phyloP scores from a whole-genome alignment of 345 rosid genomes.

The Raphanus sativus region DNA sequence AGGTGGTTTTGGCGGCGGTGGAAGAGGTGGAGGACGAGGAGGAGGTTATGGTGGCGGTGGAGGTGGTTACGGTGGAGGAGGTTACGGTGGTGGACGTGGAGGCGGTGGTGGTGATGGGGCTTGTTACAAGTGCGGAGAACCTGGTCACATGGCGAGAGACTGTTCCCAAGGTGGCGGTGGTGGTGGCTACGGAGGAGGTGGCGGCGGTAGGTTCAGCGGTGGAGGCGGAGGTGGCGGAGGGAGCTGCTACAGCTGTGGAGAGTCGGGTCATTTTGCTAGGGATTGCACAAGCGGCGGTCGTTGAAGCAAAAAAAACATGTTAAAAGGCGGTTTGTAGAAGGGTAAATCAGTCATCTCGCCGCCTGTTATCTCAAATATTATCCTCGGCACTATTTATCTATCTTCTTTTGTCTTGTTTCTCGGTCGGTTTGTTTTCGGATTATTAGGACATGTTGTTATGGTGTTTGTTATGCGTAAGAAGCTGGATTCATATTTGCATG shows the following conservation, averaged over 20 bases:
- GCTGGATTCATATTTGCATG: slow-evolving; percentile 18
- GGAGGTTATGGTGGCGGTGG: slow-evolving; percentile 12
- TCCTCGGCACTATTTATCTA: not conserved
- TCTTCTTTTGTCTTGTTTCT: not conserved
- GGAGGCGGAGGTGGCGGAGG: slow-evolving; percentile 44
- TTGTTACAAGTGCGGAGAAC: slow-evolving; percentile 37
- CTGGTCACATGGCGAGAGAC: slow-evolving; percentile 38
- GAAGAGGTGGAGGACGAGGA: slow-evolving; percentile 35
- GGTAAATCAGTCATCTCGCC: slow-evolving; percentile 15
- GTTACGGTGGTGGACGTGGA: slow-evolving; percentile 44
- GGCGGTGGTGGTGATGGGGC: slow-evolving; percentile 44
- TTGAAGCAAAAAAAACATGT: not conserved
- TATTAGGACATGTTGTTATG: slow-evolving; percentile 18
- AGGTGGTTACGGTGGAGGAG: slow-evolving; percentile 31
- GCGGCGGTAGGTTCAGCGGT: slow-evolving; percentile 35
- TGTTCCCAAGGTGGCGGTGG: slow-evolving; percentile 31
- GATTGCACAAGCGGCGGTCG: slow-evolving; percentile 77
- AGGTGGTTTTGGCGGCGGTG: slow-evolving; percentile 30
- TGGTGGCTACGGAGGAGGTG: slow-evolving; percentile 22
- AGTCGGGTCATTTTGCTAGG: slow-evolving; percentile 81
- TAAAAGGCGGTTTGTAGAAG: not conserved
- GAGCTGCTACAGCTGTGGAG: slow-evolving; percentile 37
- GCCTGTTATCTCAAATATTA: not conserved
- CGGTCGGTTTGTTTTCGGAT: not conserved
- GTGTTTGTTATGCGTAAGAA: slow-evolving; percentile 28